Evolutionary conservation across 2,329 filamentous ascomycete genomes (phyloP), one percentile per base, ranked within the genome.

Genomic region (Aspergillus calidoustus): DNA sequence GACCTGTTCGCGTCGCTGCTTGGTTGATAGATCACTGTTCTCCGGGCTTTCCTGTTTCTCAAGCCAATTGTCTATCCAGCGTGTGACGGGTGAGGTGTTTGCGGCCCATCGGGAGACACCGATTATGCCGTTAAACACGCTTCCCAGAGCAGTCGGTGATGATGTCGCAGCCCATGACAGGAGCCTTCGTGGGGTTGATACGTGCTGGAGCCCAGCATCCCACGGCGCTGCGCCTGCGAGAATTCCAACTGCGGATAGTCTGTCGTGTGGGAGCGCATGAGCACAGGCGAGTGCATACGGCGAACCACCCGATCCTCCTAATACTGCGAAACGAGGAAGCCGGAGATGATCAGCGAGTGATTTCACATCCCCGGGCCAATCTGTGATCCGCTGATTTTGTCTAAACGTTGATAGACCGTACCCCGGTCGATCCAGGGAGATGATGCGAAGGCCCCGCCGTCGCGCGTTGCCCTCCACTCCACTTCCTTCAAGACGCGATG

Each of bases 271-370:
- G 17, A 83, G 66, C 4, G 64, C 61, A 47, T 75, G 72, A 13
- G 81, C 75, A 64, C 81, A 84, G 23, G 81, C 82, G 11, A 84
- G 68, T 2, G 77, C 76, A 65, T 81, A 84, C 0, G 82, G 80
- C 2, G 80, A 79, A 22, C 83, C 82, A 7, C 81, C 82, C 0
- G 79, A 82, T 4, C 76, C 69, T 2, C 81, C 81, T 6, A 84
- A 63, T 23, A 84, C 71, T 17, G 76, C 74, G 67, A 81, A 84
- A 5, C 71, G 64, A 5, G 71, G 59, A 17, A 83, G 62, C 5
- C 75, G 70, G 9, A 83, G 73, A 60, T 80, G 73, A 2, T 76
- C 64, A 6, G 76, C 74, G 7, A 84, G 74, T 0, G 69, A 69
- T 17, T 76, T 63, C 3, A 84, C 66, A 58, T 84, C 81, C 15